Base-by-base conservation (phyloP, 1,284 basidiomycete genomes). In the Malassezia yamatoensis region DNA sequence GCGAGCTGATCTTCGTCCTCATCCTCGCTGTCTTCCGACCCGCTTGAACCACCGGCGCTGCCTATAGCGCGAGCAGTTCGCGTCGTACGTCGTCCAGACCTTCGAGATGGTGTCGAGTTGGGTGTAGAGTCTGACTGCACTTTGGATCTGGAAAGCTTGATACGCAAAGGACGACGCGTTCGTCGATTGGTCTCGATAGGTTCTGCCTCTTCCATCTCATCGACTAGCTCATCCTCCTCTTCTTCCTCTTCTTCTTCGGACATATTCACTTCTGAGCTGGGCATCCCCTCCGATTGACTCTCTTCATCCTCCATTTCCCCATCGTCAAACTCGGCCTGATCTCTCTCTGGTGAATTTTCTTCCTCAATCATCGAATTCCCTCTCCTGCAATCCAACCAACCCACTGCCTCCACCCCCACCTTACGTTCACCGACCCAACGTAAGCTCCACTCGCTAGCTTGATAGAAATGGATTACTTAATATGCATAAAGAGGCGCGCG, bases 1-100 rank as follows among this genome's bases (percentile, higher is more conserved):
- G 43, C 56, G 10, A 46, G 41, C 5, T 54, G 45, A 37, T 69
- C 59, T 1, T 64, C 65, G 3, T 63, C 68, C 1, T 66, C 64
- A 44, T 53, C 44, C 21, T 51, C 50, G 3, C 56, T 62, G 5
- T 44, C 57, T 29, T 61, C 65, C 46, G 63, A 63, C 15, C 54
- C 54, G 29, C 50, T 47, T 20, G 34, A 42, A 12, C 4, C 15
- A n/a, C 24, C 43, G 2, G 5, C 18, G 24, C 24, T 33, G 8
- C 21, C 37, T n/a, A 33, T 42, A 15, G 47, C 47, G 15, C 48
- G 54, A 5, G 42, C 35, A 5, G 54, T 36, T 18, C 54, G 54
- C 13, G 38, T 35, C 10, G 50, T 9, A 21, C 33, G 29, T 13
- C 49, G 49, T 1, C 43, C 18, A 6, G 54, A 57, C 15, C 54